phyloP scores from a whole-genome alignment of 202 grass and related monocot species.

The Bolboschoenoplectus hybrid region DNA sequence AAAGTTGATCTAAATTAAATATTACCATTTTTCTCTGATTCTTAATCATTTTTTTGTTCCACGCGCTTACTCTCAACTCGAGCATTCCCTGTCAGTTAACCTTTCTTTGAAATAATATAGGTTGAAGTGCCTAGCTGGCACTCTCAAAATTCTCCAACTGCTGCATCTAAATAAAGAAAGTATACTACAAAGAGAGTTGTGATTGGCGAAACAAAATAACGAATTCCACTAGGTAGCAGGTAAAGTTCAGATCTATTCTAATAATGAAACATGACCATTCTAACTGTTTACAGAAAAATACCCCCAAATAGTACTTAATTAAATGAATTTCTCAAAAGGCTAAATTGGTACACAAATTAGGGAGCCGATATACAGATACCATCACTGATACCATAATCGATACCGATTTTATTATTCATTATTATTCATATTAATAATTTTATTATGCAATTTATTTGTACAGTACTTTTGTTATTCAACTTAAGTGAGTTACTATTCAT shows the following conservation, averaged over 20 bases:
- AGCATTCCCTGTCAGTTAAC: background rate
- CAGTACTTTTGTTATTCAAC: too few species aligned
- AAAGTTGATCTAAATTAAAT: slow-evolving; percentile 35
- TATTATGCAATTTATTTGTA: too few species aligned
- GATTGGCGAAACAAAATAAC: background rate
- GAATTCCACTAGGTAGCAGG: background rate
- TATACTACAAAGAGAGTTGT: background rate
- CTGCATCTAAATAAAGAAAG: slow-evolving; percentile 28
- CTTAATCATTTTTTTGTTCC: background rate
- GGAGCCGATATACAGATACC: too few species aligned
- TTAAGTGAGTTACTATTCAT: too few species aligned
- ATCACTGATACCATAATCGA: too few species aligned
- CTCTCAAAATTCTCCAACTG: background rate
- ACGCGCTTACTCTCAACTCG: background rate
- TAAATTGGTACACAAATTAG: background rate
- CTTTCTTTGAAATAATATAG: slow-evolving; percentile 18
- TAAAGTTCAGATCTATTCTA: background rate
- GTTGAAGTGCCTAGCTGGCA: slow-evolving; percentile 16
- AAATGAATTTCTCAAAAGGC: background rate
- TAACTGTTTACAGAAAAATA: slow-evolving; percentile 23
- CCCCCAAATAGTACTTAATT: slow-evolving; percentile 10
- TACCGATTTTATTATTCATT: too few species aligned
- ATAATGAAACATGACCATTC: background rate
- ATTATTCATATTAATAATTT: too few species aligned
- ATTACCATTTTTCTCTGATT: background rate